Evolutionary conservation across 805 yeast species (phyloP).

Genomic region (Spathaspora passalidarum): DNA sequence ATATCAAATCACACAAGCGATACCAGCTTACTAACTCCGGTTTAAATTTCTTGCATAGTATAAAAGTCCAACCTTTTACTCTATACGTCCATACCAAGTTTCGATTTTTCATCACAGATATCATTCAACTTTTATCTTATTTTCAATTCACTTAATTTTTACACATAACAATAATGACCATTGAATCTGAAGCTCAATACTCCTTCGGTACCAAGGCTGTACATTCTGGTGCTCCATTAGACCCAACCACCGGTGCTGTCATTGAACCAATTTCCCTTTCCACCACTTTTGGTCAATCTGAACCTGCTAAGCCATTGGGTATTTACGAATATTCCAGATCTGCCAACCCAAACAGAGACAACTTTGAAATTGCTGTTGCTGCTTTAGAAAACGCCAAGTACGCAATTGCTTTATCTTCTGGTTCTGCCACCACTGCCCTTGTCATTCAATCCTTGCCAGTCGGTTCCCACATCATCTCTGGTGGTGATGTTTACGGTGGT

Average conservation of each 20-base stretch:
- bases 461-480: constrained; percentile 71
- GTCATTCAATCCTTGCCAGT: constrained; percentile 70
- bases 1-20: not conserved
- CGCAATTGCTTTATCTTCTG: constrained; percentile 80
- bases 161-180: constrained; percentile 30
- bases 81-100: not conserved
- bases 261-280: constrained; percentile 80
- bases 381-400: constrained; percentile 72
- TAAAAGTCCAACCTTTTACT: constrained; percentile 16
- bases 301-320: constrained; percentile 77
- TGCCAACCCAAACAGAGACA: constrained; percentile 82
- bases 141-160: not conserved
- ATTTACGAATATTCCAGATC: constrained; percentile 81
- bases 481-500: constrained; percentile 89
- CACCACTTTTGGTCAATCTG: constrained; percentile 79
- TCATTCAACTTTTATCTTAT: constrained; percentile 9
- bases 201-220: constrained; percentile 79
- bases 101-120: constrained; percentile 4
- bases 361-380: constrained; percentile 76
- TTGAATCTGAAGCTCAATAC: constrained; percentile 27
- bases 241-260: constrained; percentile 78
- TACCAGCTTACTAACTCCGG: constrained; percentile 1
- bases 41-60: not conserved
- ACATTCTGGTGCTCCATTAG: constrained; percentile 76
- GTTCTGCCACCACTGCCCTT: constrained; percentile 80